Percentiles rank a stretch among this genome's conserved stretches.
phyloP scores from a whole-genome alignment of 495 filamentous ascomycete species.

The Hypoxylon trugodes region DNA sequence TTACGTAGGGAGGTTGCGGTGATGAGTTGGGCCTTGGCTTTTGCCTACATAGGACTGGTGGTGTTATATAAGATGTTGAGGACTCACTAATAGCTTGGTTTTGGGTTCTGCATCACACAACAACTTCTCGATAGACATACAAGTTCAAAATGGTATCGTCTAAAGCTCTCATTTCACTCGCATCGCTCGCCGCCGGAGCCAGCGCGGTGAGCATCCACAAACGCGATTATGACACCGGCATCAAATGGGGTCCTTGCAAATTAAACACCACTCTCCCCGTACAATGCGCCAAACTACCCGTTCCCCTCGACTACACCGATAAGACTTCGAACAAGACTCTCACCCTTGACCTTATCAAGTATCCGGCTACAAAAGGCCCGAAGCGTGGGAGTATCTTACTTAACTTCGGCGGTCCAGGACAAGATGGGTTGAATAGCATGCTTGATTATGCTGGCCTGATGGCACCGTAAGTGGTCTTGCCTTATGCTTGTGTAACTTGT shows the following conservation, averaged over 20 bases:
- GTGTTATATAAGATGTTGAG: constrained; percentile 11
- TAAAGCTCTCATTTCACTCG: background rate
- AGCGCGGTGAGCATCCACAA: constrained; percentile 11
- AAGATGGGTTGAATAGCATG: constrained; percentile 30
- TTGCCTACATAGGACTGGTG: background rate
- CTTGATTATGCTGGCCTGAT: constrained; percentile 16
- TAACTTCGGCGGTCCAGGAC: constrained; percentile 58
- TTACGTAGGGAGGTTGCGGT: background rate
- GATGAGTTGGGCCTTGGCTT: background rate
- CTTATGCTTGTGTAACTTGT: background rate
- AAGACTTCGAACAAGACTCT: constrained; percentile 39
- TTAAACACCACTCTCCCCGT: constrained; percentile 33
- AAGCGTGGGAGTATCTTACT: constrained; percentile 53
- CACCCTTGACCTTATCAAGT: constrained; percentile 45
- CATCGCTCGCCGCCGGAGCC: constrained; percentile 10
- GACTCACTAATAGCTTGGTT: background rate
- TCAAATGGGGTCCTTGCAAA: constrained; percentile 33
- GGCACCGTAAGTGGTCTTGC: constrained; percentile 17
- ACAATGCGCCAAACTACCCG: constrained; percentile 49
- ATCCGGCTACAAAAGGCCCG: constrained; percentile 44
- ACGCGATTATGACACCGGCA: background rate
- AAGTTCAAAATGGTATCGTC: constrained; percentile 17
- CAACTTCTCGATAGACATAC: background rate
- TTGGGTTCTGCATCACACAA: background rate
- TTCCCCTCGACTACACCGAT: constrained; percentile 57